Evolutionary conservation across 2,329 filamentous ascomycete species (phyloP), one percentile per base, ranked within the genome.

Genomic region (Claviceps digitariae): DNA sequence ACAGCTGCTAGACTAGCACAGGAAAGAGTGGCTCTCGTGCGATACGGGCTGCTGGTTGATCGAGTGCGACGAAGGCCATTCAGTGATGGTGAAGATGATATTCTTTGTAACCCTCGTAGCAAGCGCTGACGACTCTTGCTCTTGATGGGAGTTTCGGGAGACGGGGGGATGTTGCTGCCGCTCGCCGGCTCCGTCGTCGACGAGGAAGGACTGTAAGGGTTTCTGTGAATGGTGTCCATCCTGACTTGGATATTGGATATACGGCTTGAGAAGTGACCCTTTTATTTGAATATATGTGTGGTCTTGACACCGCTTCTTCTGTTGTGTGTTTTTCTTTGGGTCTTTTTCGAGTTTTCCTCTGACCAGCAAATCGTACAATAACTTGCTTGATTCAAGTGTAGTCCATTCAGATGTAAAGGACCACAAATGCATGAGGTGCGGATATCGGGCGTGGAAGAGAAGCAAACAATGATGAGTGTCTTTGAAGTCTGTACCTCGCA

Each of bases 61-160:
- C 82, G 77, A 27, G 81, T 72, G 55, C 85, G 79, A 53, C 81
- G 77, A 52, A 82, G 67, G 54, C 79, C 78, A 43, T 78, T 74
- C 50, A 95, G 71, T 17, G 86, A 87, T 1, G 86, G 83, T 7
- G 84, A 88, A 0, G 89, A 95, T 12, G 87, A 84, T 63, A 94
- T 91, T 54, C 87, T 83, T 57, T 91, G 84, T 49, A 95, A 76
- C 34, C 83, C 81, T 57, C 83, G 82, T 20, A 94, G 72, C 36
- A 95, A 69, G 55, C 83, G 81, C 61, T 83, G 81, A 48, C 86
- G 80, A 52, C 81, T 78, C 65, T 83, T 89, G 54, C 79, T 73
- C 67, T 84, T 88, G 27, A 58, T 47, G 48, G 63, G 59, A 52
- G 61, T 55, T 34, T 66, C 64, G 58, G 62, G 59, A 45, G 58